Evolutionary conservation across 2,329 filamentous ascomycete species (phyloP), one percentile per base, ranked within the genome.

Genomic region (Annulohypoxylon truncatum): DNA sequence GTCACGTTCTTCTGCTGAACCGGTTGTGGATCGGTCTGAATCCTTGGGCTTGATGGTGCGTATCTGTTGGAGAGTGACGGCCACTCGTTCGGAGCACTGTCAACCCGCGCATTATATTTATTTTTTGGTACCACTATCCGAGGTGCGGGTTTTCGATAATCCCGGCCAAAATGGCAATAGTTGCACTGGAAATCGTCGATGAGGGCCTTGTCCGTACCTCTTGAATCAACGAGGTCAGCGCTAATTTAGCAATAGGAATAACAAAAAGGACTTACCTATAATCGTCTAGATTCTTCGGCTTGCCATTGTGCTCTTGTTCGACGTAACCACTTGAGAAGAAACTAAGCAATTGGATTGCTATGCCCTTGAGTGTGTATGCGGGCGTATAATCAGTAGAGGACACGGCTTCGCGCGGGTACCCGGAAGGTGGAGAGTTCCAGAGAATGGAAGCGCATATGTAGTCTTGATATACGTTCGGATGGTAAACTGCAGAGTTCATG

Each of bases 321-420:
- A 85, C 54, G 1, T 60, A 76, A 1, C 83, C 80, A 67, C 83
- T 85, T 24, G 77, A 76, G 70, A 85, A 85, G 74, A 86, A 84
- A 68, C 82, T 84, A 2, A 85, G 73, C n/a, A 85, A 65, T 72
- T 85, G 83, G 22, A 85, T 85, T 13, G 82, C 79, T 20, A 85
- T 80, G 2, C 77, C 79, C 59, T 83, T 84, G 22, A 85, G 75
- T 0, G 82, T 85, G 62, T 85, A 85, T 0, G 83, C 83, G 1
- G 82, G 79, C 0, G 83, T 85, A 69, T 82, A 84, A 1, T 77
- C 82, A n/a, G n/a, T n/a, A n/a, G n/a, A n/a, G n/a, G n/a, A n/a
- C n/a, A n/a, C n/a, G n/a, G n/a, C n/a, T n/a, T n/a, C n/a, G n/a
- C n/a, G n/a, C n/a, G n/a, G n/a, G n/a, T n/a, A n/a, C n/a, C n/a